Evolutionary conservation across 2,329 filamentous ascomycete genomes (phyloP), one percentile per base, ranked within the genome.

Genomic region (Epichloe sibirici): DNA sequence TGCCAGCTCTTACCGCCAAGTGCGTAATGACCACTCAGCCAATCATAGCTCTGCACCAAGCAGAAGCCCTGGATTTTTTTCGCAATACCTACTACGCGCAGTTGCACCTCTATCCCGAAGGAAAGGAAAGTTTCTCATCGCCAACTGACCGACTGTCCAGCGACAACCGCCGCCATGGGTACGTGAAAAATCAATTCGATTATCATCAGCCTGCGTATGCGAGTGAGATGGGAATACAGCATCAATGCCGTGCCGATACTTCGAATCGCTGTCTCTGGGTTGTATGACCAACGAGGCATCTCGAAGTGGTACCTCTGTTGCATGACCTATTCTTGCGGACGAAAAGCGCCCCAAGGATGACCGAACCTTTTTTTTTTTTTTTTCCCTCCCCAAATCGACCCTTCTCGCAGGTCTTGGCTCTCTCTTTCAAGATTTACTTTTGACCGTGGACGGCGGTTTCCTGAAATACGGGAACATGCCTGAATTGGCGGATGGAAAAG

Each of bases 121-220:
- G 61, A 62, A 54, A 64, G 60, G 57, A 54, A 31, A 35, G 2
- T 35, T 25, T 57, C 58, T 59, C 59, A 68, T 66, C 70, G 66
- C 64, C 68, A 67, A 72, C 66, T 65, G 66, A 69, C 67, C 65
- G 67, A 69, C 66, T 65, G 68, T 55, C 61, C 62, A 65, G 58
- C 64, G 63, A 63, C 64, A 62, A 68, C 64, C 75, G 74, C 71
- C 74, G 79, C 73, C 72, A 81, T 81, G 78, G 78, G 78, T 81
- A 81, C 73, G 78, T 77, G 66, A 69, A 75, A 68, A 53, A 59
- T 39, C 75, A 68, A 52, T 58, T 38, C 42, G 35, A 40, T 53
- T 53, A 55, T 62, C 57, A 57, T 66, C 64, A 69, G 67, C 68
- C 68, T 65, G 59, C 66, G 74, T 76, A 68, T 76, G 74, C 74